phyloP scores from a whole-genome alignment of 2,329 filamentous ascomycete species.

The Onygena corvina region DNA sequence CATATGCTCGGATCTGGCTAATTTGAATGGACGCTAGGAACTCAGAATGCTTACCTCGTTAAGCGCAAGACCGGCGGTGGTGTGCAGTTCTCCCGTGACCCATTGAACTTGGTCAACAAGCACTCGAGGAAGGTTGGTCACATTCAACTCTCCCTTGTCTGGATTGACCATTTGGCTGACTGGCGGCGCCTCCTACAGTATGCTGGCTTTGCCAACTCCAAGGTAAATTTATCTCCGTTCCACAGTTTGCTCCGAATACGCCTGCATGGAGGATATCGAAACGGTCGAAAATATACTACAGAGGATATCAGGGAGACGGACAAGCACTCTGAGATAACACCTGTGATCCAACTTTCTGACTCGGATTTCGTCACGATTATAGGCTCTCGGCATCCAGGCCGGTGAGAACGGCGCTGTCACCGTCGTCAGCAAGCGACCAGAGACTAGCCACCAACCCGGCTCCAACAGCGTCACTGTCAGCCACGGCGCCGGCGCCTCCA shows the following conservation, averaged over 20 bases:
- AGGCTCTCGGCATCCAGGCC: slow-evolving; percentile 73
- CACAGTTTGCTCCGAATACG: not conserved
- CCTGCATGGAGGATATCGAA: too few species aligned
- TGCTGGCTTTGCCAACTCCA: slow-evolving; percentile 84
- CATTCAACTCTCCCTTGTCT: not conserved
- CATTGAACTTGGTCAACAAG: slow-evolving; percentile 84
- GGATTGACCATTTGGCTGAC: slow-evolving; percentile 17
- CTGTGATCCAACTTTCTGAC: not conserved
- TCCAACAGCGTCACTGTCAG: slow-evolving; percentile 51
- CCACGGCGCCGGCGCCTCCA: slow-evolving; percentile 60
- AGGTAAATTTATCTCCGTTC: slow-evolving; percentile 47
- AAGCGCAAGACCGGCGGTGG: slow-evolving; percentile 73
- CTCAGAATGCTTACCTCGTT: slow-evolving; percentile 80
- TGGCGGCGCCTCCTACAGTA: slow-evolving; percentile 44
- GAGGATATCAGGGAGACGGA: not conserved
- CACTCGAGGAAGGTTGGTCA: slow-evolving; percentile 72
- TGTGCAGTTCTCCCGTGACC: slow-evolving; percentile 84
- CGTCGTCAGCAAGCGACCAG: slow-evolving; percentile 74
- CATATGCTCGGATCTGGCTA: not conserved
- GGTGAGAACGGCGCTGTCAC: slow-evolving; percentile 67
- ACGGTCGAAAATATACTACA: too few species aligned
- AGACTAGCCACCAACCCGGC: slow-evolving; percentile 60
- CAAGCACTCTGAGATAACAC: not conserved
- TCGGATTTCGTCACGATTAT: slow-evolving; percentile 10
- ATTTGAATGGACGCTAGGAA: slow-evolving; percentile 44